Evolutionary conservation across 2,329 filamentous ascomycete species (phyloP).

Genomic region (Aspergillus sp.): DNA sequence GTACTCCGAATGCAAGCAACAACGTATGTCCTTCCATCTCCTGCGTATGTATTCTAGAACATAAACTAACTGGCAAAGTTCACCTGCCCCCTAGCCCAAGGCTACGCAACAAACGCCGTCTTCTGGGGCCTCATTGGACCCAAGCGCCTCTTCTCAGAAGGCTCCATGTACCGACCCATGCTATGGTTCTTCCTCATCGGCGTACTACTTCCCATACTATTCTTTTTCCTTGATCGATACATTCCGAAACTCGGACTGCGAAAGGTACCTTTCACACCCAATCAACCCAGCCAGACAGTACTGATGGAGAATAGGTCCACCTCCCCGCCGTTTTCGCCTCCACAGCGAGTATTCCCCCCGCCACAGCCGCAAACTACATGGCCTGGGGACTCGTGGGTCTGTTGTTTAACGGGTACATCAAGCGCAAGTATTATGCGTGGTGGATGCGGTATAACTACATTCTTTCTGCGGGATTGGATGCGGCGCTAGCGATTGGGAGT

Average conservation of each 20-base stretch:
- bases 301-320: slow-evolving; percentile 8
- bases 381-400: slow-evolving; percentile 60
- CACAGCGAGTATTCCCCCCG: slow-evolving; percentile 50
- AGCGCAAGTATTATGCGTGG: slow-evolving; percentile 56
- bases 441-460: slow-evolving; percentile 71
- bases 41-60: slow-evolving; percentile 49
- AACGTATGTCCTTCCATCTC: slow-evolving; percentile 47
- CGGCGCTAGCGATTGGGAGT: slow-evolving; percentile 18
- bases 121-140: slow-evolving; percentile 66
- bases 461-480: slow-evolving; percentile 60
- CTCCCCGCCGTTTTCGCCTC: slow-evolving; percentile 5
- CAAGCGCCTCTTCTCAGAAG: slow-evolving; percentile 55
- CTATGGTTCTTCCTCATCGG: slow-evolving; percentile 65
- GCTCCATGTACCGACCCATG: slow-evolving; percentile 53
- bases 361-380: slow-evolving; percentile 60
- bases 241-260: slow-evolving; percentile 56
- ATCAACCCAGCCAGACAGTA: not conserved
- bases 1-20: slow-evolving; percentile 49
- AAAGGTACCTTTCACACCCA: slow-evolving; percentile 40
- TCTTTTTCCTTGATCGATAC: slow-evolving; percentile 50
- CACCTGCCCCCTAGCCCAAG: slow-evolving; percentile 1
- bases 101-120: slow-evolving; percentile 1
- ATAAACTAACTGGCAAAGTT: not conserved
- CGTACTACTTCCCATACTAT: slow-evolving; percentile 51
- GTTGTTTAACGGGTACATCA: slow-evolving; percentile 58